Conservation (phyloP, 2,329 filamentous ascomycete species). For the Colletotrichum kahawae region DNA sequence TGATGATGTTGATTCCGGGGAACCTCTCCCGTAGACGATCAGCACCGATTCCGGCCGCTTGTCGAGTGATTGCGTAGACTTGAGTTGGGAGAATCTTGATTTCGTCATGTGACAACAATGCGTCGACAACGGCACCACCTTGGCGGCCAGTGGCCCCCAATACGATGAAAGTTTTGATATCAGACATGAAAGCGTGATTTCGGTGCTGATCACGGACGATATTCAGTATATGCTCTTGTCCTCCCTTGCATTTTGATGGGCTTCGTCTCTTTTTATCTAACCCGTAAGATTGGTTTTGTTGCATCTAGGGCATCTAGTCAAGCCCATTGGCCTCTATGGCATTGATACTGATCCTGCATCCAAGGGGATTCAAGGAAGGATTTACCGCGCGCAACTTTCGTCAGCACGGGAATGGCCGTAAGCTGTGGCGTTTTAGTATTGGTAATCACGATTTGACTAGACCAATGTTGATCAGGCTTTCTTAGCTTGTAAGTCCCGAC, state of each 20-base stretch:
- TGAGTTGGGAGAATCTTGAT: conserved; percentile 47
- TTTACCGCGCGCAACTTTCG: neutral
- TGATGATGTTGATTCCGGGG: neutral
- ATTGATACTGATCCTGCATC: neutral
- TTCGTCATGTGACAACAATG: conserved; percentile 27
- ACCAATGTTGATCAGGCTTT: neutral
- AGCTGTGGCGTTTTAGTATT: neutral
- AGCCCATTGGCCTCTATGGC: neutral
- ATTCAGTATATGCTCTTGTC: neutral
- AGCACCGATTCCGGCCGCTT: neutral
- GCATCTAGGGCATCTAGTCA: neutral
- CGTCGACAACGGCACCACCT: conserved; percentile 31
- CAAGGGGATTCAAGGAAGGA: neutral
- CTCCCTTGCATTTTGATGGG: neutral
- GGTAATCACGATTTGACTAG: neutral
- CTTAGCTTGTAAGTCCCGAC: neutral
- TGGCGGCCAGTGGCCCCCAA: conserved; percentile 35
- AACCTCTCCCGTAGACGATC: neutral
- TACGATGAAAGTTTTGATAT: conserved; percentile 24
- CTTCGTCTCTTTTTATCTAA: neutral
- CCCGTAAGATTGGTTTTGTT: neutral
- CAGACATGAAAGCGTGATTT: neutral
- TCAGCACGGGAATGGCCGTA: neutral
- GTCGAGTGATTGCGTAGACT: conserved; percentile 55
- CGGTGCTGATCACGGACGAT: neutral